Conservation (phyloP, 495 filamentous ascomycete genomes). For the Aspergillus asperescens region DNA sequence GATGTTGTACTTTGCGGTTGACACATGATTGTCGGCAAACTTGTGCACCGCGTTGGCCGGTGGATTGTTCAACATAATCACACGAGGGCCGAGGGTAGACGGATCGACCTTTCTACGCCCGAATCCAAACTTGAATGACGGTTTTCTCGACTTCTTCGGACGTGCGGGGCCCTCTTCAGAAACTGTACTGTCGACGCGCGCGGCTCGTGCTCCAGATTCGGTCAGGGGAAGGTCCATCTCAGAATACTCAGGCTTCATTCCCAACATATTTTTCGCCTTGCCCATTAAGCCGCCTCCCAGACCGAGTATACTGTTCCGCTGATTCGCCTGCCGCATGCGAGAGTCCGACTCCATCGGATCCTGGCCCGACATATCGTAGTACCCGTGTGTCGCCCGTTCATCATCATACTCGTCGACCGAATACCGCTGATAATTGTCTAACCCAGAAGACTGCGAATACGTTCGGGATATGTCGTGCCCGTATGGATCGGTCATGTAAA, state of each 20-base stretch:
- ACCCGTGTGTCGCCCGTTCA: constrained; percentile 59
- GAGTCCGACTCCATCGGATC: constrained; percentile 55
- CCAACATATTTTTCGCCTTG: constrained; percentile 80
- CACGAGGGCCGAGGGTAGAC: constrained; percentile 81
- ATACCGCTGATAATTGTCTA: constrained; percentile 86
- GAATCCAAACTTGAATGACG: constrained; percentile 93
- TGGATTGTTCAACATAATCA: constrained; percentile 96
- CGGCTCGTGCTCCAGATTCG: constrained; percentile 57
- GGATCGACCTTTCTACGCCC: constrained; percentile 80
- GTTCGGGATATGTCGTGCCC: constrained; percentile 38
- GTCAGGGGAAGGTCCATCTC: constrained; percentile 98
- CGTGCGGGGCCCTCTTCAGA: constrained; percentile 31
- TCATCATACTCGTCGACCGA: constrained; percentile 81
- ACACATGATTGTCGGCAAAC: constrained; percentile 93
- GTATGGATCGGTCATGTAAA: constrained; percentile 43
- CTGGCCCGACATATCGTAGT: constrained; percentile 51
- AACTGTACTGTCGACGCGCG: constrained; percentile 31
- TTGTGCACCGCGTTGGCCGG: constrained; percentile 85
- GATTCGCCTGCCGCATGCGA: constrained; percentile 53
- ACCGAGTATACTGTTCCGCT: constrained; percentile 81
- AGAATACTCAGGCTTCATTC: constrained; percentile 87
- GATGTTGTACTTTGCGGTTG: constrained; percentile 96
- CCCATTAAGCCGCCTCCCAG: constrained; percentile 84
- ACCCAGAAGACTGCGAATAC: constrained; percentile 79
- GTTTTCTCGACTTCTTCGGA: constrained; percentile 58